Conservation (phyloP, 441 rosid genomes). For the Isatis lusitanica region DNA sequence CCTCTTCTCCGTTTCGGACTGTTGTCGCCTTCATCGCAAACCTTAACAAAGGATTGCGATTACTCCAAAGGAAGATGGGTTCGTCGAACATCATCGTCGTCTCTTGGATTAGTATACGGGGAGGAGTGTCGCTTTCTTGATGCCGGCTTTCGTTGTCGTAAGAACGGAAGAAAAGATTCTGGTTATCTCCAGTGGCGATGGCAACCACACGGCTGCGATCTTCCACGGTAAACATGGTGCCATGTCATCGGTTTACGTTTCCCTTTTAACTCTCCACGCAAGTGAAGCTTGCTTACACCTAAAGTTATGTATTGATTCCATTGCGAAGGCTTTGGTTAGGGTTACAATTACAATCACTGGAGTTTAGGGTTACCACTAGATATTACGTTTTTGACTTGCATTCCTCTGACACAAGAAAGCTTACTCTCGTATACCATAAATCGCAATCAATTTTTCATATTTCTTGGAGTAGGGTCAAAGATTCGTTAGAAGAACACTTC, state of each 20-base stretch:
- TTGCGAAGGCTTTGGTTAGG: not conserved
- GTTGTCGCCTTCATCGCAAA: constrained; percentile 33
- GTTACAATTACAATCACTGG: not conserved
- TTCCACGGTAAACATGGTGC: constrained; percentile 57
- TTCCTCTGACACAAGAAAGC: not conserved
- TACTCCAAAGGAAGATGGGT: constrained; percentile 77
- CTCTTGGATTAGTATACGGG: constrained; percentile 39
- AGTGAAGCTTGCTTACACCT: not conserved
- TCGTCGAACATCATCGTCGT: constrained; percentile 39
- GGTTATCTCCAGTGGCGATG: constrained; percentile 80
- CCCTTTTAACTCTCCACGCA: not conserved
- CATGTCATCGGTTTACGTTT: not conserved
- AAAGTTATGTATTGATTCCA: constrained; percentile 16
- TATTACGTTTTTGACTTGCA: not conserved
- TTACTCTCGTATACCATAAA: not conserved
- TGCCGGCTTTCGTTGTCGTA: constrained; percentile 69
- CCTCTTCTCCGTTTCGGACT: constrained; percentile 42
- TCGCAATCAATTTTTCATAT: not conserved
- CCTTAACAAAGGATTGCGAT: constrained; percentile 42
- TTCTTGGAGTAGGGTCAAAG: not conserved
- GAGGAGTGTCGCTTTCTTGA: constrained; percentile 83
- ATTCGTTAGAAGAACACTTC: not conserved
- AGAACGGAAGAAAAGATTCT: constrained; percentile 57
- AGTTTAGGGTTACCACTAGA: not conserved
- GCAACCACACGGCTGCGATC: constrained; percentile 76